Conservation (phyloP, 1,284 basidiomycete species). For the Crepidotus sp. region DNA sequence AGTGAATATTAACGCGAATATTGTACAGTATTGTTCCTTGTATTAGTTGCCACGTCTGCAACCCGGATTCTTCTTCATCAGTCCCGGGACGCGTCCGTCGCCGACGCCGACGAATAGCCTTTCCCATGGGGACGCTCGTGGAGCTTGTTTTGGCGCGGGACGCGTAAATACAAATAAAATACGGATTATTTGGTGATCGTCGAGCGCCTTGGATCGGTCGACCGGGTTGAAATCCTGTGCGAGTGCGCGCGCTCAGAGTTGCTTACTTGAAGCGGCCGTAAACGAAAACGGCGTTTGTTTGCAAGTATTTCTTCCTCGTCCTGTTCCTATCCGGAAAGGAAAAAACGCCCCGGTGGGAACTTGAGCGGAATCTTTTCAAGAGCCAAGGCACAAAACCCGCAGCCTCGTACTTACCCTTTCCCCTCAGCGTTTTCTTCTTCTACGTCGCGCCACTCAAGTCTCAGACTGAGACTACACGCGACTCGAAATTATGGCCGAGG, state of each 20-base stretch:
- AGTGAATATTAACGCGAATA: neutral
- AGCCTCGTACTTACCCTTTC: neutral
- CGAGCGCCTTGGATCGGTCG: neutral
- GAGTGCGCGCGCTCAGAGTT: too few species aligned
- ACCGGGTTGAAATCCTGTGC: neutral
- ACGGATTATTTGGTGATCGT: neutral
- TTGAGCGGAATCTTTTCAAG: neutral
- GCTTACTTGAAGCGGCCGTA: neutral
- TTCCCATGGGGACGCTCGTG: constrained; percentile 9
- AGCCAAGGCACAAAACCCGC: neutral
- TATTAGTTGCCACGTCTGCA: neutral
- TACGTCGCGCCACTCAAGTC: neutral
- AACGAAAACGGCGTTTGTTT: neutral
- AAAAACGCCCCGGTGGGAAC: neutral
- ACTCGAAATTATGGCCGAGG: constrained; percentile 38
- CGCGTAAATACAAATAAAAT: neutral
- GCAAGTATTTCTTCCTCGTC: neutral
- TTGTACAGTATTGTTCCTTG: neutral
- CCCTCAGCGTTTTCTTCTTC: neutral
- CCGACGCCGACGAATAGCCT: neutral
- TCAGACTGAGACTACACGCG: too few species aligned
- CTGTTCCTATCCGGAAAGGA: neutral
- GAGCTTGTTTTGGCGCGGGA: neutral
- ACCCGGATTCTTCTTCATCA: neutral
- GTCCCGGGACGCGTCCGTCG: neutral